Conservation (phyloP, 441 rosid species). For the Populus hybrid region DNA sequence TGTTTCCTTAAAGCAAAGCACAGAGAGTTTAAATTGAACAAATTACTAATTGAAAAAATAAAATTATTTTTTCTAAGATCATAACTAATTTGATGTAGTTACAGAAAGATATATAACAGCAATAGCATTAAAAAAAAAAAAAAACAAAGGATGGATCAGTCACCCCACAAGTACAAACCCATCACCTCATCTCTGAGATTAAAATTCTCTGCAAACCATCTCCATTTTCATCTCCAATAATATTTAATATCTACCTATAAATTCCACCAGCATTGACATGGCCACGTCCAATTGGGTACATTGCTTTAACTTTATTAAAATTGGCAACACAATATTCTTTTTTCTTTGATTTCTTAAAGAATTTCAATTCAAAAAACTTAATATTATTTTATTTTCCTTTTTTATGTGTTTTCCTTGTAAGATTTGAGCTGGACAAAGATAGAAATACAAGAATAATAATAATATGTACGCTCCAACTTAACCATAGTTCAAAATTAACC, state of each 20-base stretch:
- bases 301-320: neutral
- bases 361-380: neutral
- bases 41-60: no score
- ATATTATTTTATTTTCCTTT: neutral
- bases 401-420: neutral
- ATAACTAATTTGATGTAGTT: neutral
- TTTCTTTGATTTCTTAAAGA: neutral
- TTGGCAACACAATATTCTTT: neutral
- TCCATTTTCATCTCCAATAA: neutral
- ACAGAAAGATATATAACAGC: no score
- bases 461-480: conserved; percentile 10
- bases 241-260: neutral
- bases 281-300: neutral
- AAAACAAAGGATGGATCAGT: neutral
- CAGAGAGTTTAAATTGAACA: no score
- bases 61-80: neutral
- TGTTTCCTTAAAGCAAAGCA: no score
- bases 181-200: conserved; percentile 16
- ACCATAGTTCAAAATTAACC: neutral
- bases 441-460: neutral
- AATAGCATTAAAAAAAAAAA: neutral
- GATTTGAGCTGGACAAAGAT: neutral
- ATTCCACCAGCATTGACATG: neutral
- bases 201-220: neutral
- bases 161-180: conserved; percentile 3